Evolutionary conservation across 2,329 filamentous ascomycete genomes (phyloP), one percentile per base, ranked within the genome.

Genomic region (Colletotrichum chlorophyti): DNA sequence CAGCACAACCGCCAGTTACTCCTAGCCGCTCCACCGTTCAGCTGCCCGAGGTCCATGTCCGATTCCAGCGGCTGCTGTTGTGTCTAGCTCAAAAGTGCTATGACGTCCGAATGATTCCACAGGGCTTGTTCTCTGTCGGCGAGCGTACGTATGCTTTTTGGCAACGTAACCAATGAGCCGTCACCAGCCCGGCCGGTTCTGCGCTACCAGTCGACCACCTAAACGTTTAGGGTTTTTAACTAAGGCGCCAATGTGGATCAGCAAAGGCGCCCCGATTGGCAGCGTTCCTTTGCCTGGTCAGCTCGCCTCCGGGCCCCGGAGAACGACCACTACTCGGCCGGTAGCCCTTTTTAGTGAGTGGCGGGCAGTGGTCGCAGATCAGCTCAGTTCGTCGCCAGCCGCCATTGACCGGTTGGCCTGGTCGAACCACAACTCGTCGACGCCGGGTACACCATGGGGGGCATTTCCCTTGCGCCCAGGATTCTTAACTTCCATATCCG

Each of bases 401-500:
- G 38, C 43, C 23, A 61, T 38, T 15, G 59, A 46, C 17, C 54
- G 48, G 29, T 37, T 53, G 35, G 42, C 38, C 21, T 74, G 71
- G 7, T 72, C 72, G 42, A 66, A 73, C 72, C 72, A 76, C 34
- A 66, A 61, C 27, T 75, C 74, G 10, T 74, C 68, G 12, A 69
- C 35, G 14, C 49, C 59, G n/a, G 48, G 24, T 9, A 27, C 24
- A 46, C 38, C 29, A 5, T 40, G 26, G 19, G 55, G 42, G 11
- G 26, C 26, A 26, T 32, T 52, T 17, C 46, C 47, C 53, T 64
- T 64, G 15, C 51, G 51, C 10, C n/a, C n/a, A n/a, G 41, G 19
- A 2, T 70, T 72, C 63, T 79, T 83, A 23, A 93, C 81, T 64
- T 96, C 91, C 24, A 97, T 78, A 7, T 91, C 90, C 0, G 91